Evolutionary conservation across 441 rosid species (phyloP).

Genomic region (Brassica hybrid): DNA sequence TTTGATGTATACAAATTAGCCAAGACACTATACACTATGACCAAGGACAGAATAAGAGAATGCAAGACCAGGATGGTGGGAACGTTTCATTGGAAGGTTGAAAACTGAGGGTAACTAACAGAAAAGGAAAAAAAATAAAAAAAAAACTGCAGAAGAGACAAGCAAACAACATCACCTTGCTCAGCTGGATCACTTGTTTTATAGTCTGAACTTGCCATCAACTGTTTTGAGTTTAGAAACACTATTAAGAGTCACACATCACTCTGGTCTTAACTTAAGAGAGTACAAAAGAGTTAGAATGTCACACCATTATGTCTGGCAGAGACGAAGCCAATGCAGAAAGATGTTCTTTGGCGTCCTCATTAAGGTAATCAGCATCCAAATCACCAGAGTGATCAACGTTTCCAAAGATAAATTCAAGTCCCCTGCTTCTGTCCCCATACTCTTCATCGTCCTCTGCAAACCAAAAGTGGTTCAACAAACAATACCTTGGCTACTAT

Average conservation of each 20-base stretch:
- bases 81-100: not conserved
- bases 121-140: conserved; percentile 24
- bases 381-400: conserved; percentile 3
- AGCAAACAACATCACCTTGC: conserved; percentile 85
- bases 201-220: not conserved
- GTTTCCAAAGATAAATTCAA: not conserved
- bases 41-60: conserved; percentile 16
- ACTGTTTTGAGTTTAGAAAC: conserved; percentile 1
- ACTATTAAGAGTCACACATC: not conserved
- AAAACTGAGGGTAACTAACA: conserved; percentile 14
- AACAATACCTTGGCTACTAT: not conserved
- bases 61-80: conserved; percentile 3
- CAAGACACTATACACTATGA: conserved; percentile 2
- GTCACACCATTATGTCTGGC: not conserved
- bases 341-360: conserved; percentile 1
- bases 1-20: not conserved
- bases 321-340: conserved; percentile 10
- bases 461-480: not conserved
- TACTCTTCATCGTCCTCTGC: conserved; percentile 1
- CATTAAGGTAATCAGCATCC: conserved; percentile 15
- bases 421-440: not conserved
- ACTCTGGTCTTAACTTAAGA: not conserved
- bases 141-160: conserved; percentile 58
- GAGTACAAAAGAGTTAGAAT: not conserved
- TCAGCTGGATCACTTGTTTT: conserved; percentile 55